phyloP scores from a whole-genome alignment of 768 basidiomycete species.

The Lentinula raphanica region DNA sequence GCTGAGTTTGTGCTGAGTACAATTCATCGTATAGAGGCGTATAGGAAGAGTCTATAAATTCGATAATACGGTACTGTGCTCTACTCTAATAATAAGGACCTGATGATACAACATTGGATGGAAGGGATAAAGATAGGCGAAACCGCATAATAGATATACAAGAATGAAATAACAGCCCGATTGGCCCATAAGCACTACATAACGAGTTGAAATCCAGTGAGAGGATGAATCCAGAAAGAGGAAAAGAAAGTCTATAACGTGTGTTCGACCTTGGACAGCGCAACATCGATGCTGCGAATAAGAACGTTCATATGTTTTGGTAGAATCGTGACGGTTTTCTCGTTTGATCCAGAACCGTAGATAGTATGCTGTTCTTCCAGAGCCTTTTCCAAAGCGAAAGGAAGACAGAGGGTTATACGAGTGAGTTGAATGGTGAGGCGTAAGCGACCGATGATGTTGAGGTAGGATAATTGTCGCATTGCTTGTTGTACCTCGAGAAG shows the following conservation, averaged over 20 bases:
- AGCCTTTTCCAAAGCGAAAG: constrained; percentile 68
- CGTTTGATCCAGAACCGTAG: constrained; percentile 15
- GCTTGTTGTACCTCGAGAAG: constrained; percentile 79
- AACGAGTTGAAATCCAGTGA: background rate
- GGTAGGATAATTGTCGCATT: constrained; percentile 70
- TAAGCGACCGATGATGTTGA: constrained; percentile 71
- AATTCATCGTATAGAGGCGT: no score
- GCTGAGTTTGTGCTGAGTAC: background rate
- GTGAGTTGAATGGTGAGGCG: constrained; percentile 74
- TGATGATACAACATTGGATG: no score
- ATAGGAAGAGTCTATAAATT: background rate
- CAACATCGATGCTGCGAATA: constrained; percentile 55
- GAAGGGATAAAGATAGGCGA: background rate
- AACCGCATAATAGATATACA: background rate
- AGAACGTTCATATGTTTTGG: constrained; percentile 55
- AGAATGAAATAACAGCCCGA: background rate
- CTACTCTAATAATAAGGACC: background rate
- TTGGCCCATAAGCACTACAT: background rate
- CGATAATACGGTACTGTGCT: background rate
- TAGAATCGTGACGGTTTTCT: constrained; percentile 31
- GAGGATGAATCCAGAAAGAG: background rate
- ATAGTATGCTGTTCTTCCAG: constrained; percentile 39
- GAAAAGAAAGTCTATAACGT: constrained; percentile 30
- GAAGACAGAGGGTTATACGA: constrained; percentile 69
- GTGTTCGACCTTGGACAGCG: constrained; percentile 64